Evolutionary conservation across 1,284 basidiomycete genomes (phyloP).

Genomic region (Fereydounia khargensis): DNA sequence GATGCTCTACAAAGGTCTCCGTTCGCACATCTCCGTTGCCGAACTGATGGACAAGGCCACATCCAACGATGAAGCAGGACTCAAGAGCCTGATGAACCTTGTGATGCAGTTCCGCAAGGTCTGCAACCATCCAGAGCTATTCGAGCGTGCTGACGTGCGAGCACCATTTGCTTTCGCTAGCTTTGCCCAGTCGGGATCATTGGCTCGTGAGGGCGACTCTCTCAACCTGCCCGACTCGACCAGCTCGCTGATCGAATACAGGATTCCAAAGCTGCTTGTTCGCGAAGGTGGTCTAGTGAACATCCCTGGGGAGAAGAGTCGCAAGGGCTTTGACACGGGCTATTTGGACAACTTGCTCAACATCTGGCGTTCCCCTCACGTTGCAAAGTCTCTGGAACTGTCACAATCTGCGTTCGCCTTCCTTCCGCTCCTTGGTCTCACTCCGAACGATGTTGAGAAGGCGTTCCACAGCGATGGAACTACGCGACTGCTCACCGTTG

Average conservation of each 20-base stretch:
- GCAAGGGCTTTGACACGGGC: constrained; percentile 65
- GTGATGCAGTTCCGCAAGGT: constrained; percentile 99
- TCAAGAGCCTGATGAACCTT: constrained; percentile 93
- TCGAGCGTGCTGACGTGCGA: constrained; percentile 92
- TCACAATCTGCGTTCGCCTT: constrained; percentile 69
- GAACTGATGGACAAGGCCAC: constrained; percentile 91
- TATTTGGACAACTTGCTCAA: constrained; percentile 75
- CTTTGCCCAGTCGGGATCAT: constrained; percentile 77
- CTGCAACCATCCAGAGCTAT: constrained; percentile 97
- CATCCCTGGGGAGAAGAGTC: constrained; percentile 67
- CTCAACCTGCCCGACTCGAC: constrained; percentile 78
- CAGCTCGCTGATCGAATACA: constrained; percentile 77
- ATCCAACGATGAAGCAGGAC: constrained; percentile 81
- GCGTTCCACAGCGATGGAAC: constrained; percentile 64
- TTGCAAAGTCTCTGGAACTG: constrained; percentile 70
- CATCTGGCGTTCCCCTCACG: constrained; percentile 84
- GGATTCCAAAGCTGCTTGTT: constrained; percentile 75
- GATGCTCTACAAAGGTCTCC: constrained; percentile 83
- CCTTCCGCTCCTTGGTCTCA: constrained; percentile 68
- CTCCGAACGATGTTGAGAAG: constrained; percentile 67
- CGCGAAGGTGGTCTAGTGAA: constrained; percentile 73
- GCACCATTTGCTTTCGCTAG: constrained; percentile 85
- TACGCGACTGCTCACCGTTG: constrained; percentile 62
- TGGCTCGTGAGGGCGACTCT: constrained; percentile 81
- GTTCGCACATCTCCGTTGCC: constrained; percentile 89